Evolutionary conservation across 164 flowering plant species (phyloP).

Genomic region (Taxillus chinensis): DNA sequence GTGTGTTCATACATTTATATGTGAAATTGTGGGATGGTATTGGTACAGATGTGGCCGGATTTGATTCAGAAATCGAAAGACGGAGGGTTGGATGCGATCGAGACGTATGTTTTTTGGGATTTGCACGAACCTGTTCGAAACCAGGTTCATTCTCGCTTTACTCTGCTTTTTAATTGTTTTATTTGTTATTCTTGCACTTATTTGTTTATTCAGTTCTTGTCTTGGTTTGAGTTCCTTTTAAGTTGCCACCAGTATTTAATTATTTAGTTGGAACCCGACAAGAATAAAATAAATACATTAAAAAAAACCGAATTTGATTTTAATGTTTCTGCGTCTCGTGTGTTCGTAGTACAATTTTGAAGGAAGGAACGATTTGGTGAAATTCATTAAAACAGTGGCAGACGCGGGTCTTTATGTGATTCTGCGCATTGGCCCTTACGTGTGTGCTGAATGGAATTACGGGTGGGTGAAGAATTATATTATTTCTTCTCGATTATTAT

Average conservation of each 20-base stretch:
- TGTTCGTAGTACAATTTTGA: constrained; percentile 67
- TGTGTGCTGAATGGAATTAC: constrained; percentile 96
- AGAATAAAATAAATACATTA: too few species aligned
- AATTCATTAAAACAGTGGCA: constrained; percentile 67
- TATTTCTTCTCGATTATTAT: neutral
- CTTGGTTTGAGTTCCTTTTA: neutral
- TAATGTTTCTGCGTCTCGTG: neutral
- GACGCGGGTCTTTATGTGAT: constrained; percentile 79
- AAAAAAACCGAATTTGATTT: too few species aligned
- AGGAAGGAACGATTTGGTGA: constrained; percentile 79
- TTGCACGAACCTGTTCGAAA: constrained; percentile 69
- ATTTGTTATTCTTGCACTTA: neutral
- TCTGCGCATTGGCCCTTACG: constrained; percentile 93
- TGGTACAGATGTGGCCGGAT: constrained; percentile 91
- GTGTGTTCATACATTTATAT: neutral
- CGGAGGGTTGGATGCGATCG: constrained; percentile 89
- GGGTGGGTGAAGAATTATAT: constrained; percentile 68
- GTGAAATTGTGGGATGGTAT: neutral
- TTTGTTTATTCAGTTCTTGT: neutral
- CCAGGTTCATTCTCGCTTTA: constrained; percentile 32
- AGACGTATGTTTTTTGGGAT: constrained; percentile 95
- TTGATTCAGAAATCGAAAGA: constrained; percentile 85
- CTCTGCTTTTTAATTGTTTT: neutral
- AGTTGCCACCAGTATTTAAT: too few species aligned
- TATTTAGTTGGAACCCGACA: too few species aligned